Conservation (phyloP, 768 basidiomycete species). For the Exsudoporus frostii region DNA sequence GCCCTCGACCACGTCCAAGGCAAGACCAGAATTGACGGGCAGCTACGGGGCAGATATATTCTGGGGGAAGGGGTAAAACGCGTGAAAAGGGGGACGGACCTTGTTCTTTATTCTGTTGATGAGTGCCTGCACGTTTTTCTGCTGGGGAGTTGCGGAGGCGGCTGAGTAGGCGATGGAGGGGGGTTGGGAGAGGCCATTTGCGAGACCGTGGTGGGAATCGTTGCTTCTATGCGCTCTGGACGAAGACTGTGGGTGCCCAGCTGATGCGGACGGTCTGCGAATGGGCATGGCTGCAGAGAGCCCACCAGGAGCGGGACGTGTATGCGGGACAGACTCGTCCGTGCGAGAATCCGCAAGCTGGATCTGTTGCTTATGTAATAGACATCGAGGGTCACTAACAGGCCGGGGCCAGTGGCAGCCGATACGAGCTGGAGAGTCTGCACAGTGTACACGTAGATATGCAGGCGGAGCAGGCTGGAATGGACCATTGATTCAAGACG, state of each 20-base stretch:
- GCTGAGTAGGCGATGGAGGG: constrained; percentile 38
- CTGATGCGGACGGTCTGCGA: constrained; percentile 62
- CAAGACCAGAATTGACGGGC: constrained; percentile 78
- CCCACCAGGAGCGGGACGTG: constrained; percentile 22
- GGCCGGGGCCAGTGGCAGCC: too few relatives aligned
- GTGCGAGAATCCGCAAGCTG: constrained; percentile 19
- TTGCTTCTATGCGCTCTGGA: constrained; percentile 59
- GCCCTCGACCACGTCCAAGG: constrained; percentile 68
- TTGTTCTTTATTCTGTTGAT: constrained; percentile 81
- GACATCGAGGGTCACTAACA: background rate
- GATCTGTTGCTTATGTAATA: constrained; percentile 23
- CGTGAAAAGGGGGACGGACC: constrained; percentile 39
- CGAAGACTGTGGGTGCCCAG: constrained; percentile 38
- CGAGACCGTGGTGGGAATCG: constrained; percentile 52
- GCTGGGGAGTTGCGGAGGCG: constrained; percentile 56
- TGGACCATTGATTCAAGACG: background rate
- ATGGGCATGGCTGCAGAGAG: constrained; percentile 40
- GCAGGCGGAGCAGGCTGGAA: too few relatives aligned
- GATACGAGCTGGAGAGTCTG: background rate
- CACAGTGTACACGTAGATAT: background rate
- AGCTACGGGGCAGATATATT: constrained; percentile 46
- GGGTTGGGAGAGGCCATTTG: constrained; percentile 31
- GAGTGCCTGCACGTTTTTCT: constrained; percentile 77
- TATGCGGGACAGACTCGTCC: constrained; percentile 12
- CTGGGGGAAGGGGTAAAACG: background rate